These are phyloP conservation scores for Stramenopiles sp. DNA, from an alignment of 352 stramenopile species.

Conservation along the genomic window DNA sequence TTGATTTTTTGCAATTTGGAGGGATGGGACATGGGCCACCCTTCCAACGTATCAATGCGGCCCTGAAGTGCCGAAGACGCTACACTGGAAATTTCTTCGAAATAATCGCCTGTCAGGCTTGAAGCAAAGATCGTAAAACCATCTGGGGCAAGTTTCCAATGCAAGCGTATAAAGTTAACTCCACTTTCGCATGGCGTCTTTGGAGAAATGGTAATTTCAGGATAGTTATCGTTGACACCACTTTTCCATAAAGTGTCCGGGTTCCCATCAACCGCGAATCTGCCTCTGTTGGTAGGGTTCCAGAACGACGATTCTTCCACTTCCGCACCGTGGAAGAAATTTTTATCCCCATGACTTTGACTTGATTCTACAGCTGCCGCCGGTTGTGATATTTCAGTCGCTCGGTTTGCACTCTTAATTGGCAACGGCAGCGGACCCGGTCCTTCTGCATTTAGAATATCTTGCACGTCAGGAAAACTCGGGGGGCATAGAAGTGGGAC, in stretches of 20 bases:
- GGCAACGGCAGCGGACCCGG: not conserved
- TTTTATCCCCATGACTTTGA: not conserved
- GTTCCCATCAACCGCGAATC: not conserved
- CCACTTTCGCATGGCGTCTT: not conserved
- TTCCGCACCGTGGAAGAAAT: not conserved
- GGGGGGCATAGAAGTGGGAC: not conserved
- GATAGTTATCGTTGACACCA: not conserved
- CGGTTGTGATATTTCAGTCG: not conserved
- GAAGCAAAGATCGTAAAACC: not conserved
- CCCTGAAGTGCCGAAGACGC: not conserved
- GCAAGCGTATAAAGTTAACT: not conserved
- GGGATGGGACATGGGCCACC: not conserved
- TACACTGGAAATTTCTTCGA: not conserved
- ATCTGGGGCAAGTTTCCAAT: not conserved
- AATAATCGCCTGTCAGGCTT: not conserved
- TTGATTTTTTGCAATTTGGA: not conserved
- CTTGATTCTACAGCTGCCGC: not conserved
- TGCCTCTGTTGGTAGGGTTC: not conserved
- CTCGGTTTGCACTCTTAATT: not conserved
- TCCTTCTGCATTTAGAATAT: not conserved
- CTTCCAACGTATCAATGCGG: not conserved
- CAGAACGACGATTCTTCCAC: not conserved
- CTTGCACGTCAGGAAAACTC: not conserved
- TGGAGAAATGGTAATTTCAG: not conserved
- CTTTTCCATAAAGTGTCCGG: not conserved